These are phyloP conservation scores for Clathrus columnatus DNA, from an alignment of 768 basidiomycete genomes.

Conservation along the genomic window DNA sequence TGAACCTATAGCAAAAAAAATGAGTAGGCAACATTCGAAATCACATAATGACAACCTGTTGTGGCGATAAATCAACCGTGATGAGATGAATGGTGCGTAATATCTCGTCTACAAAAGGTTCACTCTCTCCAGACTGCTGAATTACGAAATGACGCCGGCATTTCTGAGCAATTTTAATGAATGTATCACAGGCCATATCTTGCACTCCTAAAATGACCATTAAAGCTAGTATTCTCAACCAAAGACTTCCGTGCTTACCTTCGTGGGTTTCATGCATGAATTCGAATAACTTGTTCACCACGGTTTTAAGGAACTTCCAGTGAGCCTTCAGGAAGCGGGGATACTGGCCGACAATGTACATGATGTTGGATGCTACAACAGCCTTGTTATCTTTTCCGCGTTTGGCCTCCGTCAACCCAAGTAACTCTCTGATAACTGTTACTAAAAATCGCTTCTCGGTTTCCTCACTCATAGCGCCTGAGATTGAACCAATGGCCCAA, in stretches of 20 bases:
- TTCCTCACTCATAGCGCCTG: slow-evolving; percentile 45
- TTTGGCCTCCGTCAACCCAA: slow-evolving; percentile 43
- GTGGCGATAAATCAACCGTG: slow-evolving; percentile 36
- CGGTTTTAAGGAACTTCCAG: slow-evolving; percentile 50
- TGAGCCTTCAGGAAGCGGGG: slow-evolving; percentile 45
- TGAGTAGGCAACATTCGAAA: slow-evolving; percentile 9
- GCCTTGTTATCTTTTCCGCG: slow-evolving; percentile 49
- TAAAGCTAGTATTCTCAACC: neutral
- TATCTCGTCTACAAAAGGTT: slow-evolving; percentile 46
- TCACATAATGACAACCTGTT: slow-evolving; percentile 23
- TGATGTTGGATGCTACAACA: slow-evolving; percentile 29
- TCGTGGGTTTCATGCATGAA: slow-evolving; percentile 49
- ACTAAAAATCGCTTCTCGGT: slow-evolving; percentile 47
- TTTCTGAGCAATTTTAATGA: slow-evolving; percentile 47
- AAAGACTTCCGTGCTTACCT: slow-evolving; percentile 23
- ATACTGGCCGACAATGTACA: slow-evolving; percentile 45
- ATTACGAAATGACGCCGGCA: slow-evolving; percentile 41
- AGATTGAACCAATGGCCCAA: slow-evolving; percentile 45
- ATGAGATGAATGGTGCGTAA: slow-evolving; percentile 37
- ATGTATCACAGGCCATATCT: slow-evolving; percentile 48
- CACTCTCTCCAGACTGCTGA: slow-evolving; percentile 41
- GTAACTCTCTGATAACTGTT: slow-evolving; percentile 43
- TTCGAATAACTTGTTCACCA: slow-evolving; percentile 47
- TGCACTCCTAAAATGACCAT: slow-evolving; percentile 29
- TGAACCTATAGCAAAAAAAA: slow-evolving; percentile 24